Percentiles rank a stretch among this genome's conserved stretches.
phyloP scores from a whole-genome alignment of 352 stramenopile genomes.

The Pythium chondricola region DNA sequence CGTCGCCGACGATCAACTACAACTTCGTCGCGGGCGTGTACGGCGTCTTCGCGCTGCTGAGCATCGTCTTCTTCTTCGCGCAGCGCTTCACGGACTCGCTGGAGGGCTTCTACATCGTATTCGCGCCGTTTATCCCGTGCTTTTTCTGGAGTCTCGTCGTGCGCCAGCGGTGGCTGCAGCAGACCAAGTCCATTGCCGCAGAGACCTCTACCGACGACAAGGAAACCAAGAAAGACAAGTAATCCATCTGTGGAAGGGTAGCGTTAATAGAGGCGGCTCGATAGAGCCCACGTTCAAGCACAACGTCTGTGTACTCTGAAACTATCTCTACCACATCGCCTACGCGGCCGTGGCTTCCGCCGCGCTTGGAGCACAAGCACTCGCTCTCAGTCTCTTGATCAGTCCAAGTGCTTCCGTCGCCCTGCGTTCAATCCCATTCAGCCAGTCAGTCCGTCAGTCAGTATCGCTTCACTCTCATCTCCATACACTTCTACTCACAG shows the following conservation, averaged over 20 bases:
- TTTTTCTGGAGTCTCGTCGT: constrained; percentile 82
- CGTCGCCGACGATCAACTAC: constrained; percentile 84
- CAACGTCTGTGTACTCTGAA: no score
- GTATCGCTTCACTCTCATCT: no score
- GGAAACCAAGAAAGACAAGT: constrained; percentile 16
- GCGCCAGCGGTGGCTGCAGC: constrained; percentile 56
- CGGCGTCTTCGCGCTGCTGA: constrained; percentile 55
- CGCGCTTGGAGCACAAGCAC: no score
- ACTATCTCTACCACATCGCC: no score
- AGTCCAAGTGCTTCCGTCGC: no score
- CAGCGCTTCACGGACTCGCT: constrained; percentile 59
- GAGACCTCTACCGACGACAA: constrained; percentile 9
- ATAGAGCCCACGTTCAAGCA: no score
- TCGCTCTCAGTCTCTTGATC: no score
- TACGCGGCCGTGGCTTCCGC: no score
- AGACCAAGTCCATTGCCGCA: neutral
- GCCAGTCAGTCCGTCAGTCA: no score
- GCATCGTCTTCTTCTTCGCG: constrained; percentile 43
- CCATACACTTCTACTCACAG: constrained; percentile 12
- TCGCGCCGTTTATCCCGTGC: constrained; percentile 75
- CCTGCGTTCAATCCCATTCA: no score
- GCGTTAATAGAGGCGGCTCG: no score
- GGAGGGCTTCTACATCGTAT: constrained; percentile 83
- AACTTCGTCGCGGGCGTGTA: constrained; percentile 84
- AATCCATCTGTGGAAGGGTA: no score